Base-by-base conservation (phyloP, 129 eudicot species). In the Chrysanthemum lavandulifolium region DNA sequence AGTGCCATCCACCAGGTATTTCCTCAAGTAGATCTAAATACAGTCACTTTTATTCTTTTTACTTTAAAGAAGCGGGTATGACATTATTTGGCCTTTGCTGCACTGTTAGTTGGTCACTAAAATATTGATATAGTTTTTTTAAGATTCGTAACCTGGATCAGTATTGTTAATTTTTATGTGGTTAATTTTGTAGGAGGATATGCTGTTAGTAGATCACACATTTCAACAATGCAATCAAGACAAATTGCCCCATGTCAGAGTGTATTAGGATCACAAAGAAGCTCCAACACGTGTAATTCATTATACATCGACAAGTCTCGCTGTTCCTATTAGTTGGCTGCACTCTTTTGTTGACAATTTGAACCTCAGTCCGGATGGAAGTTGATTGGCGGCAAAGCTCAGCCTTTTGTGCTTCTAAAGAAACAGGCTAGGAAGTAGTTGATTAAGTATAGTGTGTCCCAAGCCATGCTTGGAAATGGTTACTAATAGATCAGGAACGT, bases 201-300 rank as follows among this genome's bases (percentile, higher is more conserved):
- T 73, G 78, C 25, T 52, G 85, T 82, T 21, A 76, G 87, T 51
- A 82, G 98, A 82, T 94, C 98, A 1, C 98, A 94, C 65, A 94
- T 94, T 36, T 86, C 45, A 68, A 86, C n/a, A 84, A 86, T 61
- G 97, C 98, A 27, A 84, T 94, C 77, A 94, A 94, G 86, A 90
- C 98, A 76, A 88, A 90, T 75, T 94, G 98, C 54, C 86, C 98
- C 65, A 94, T 84, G 97, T 76, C 84, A 3, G 86, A 78, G 66
- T 94, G 97, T 79, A 79, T 94, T 48, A 82, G 80, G 78, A 82
- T 94, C 8, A 85, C 80, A 25, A 86, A 81, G 83, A 83, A 87
- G 60, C 86, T 87, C n/a, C 91, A 73, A 62, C 73, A 31, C 2
- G 13, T 40, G 55, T 70, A 78, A 68, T 54, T 33, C 13, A 16